phyloP scores from a whole-genome alignment of 1,284 basidiomycete genomes.

The Uromyces viciae-fabae region DNA sequence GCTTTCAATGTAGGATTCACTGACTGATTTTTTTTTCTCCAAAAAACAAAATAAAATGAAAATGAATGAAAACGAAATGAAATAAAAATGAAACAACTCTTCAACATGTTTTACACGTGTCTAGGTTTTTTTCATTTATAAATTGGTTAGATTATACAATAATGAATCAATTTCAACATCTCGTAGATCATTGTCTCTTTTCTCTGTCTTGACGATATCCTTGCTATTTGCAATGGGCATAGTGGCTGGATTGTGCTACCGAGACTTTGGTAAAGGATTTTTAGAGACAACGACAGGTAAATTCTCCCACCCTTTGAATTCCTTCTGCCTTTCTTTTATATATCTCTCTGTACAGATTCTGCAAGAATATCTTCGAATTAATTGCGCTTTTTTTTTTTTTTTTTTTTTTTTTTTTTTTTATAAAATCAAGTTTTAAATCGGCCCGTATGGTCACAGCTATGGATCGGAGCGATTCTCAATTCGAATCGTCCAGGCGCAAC shows the following conservation, averaged over 20 bases:
- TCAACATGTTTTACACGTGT: no score
- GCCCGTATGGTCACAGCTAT: background rate
- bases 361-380: background rate
- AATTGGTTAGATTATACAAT: slow-evolving; percentile 20
- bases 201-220: slow-evolving; percentile 32
- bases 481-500: background rate
- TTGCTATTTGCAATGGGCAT: slow-evolving; percentile 31
- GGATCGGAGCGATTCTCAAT: background rate
- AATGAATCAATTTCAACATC: slow-evolving; percentile 22
- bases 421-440: background rate
- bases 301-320: background rate
- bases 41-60: no score
- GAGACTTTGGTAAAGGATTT: slow-evolving; percentile 33
- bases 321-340: no score
- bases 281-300: slow-evolving; percentile 9
- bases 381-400: background rate
- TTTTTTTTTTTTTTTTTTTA: background rate
- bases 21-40: background rate
- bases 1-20: background rate
- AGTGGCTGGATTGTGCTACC: slow-evolving; percentile 26
- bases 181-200: slow-evolving; percentile 14
- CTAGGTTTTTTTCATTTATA: slow-evolving; percentile 32
- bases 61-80: no score
- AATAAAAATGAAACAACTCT: background rate
- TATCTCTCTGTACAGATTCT: no score